Percentiles rank a stretch among this genome's conserved stretches.
Evolutionary conservation across 169 alveolate genomes (phyloP).

Genomic region (Plasmodium ovale): DNA sequence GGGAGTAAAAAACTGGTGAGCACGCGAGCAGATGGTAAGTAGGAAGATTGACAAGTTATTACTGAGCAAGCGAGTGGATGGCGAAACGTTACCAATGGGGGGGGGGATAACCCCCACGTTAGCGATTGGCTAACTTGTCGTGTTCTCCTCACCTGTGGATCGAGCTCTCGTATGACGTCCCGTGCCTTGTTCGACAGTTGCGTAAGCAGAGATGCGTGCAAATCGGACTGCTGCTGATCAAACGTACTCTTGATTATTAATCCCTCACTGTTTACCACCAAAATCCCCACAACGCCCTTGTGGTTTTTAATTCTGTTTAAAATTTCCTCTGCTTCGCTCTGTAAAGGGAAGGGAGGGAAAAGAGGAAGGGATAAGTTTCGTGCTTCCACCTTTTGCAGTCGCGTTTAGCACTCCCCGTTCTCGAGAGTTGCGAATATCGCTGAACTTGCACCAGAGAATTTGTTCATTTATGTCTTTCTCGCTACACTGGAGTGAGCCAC

Average conservation of each 20-base stretch:
- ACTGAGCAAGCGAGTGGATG: no score
- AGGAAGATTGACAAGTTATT: no score
- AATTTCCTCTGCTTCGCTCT: conserved; percentile 94
- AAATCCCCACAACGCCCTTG: conserved; percentile 94
- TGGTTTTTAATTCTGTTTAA: conserved; percentile 94
- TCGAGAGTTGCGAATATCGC: no score
- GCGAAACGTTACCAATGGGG: no score
- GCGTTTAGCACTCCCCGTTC: no score
- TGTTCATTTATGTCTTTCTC: no score
- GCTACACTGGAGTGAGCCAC: no score
- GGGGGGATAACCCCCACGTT: not conserved
- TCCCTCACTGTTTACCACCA: conserved; percentile 92
- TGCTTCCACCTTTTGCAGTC: no score
- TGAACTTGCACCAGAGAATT: no score
- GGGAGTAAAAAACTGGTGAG: not conserved
- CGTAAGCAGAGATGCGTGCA: conserved; percentile 81
- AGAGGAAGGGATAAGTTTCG: not conserved
- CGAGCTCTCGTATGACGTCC: conserved; percentile 90
- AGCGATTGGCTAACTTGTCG: not conserved
- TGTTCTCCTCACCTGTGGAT: conserved; percentile 75
- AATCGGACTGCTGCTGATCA: conserved; percentile 83
- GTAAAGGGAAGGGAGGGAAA: not conserved
- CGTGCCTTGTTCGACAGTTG: conserved; percentile 89
- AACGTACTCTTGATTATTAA: conserved; percentile 87
- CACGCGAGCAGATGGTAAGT: no score